These are phyloP conservation scores for Pseudocercospora fuligena DNA, from an alignment of 2,329 filamentous ascomycete genomes.

Conservation along the genomic window DNA sequence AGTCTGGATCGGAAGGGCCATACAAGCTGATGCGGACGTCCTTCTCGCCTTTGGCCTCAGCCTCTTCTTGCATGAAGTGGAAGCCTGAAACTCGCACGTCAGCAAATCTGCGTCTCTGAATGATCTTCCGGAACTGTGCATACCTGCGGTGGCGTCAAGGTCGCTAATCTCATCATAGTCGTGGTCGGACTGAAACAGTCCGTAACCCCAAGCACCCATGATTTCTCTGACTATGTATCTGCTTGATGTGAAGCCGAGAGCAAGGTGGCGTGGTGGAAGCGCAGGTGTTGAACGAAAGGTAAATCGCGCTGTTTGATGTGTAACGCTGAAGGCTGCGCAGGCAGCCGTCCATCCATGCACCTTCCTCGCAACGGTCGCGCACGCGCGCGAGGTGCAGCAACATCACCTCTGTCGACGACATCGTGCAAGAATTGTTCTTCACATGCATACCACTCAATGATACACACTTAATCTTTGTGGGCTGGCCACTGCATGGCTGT, in stretches of 20 bases:
- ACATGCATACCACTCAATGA: background rate
- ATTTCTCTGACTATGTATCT: background rate
- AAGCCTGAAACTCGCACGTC: background rate
- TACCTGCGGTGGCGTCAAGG: background rate
- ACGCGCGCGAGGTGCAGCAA: background rate
- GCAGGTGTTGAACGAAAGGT: no score
- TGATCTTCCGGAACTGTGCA: background rate
- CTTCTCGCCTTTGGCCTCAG: background rate
- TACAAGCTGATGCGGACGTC: background rate
- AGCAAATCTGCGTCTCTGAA: background rate
- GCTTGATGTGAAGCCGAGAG: background rate
- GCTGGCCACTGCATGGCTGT: no score
- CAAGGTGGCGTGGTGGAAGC: background rate
- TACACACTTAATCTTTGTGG: background rate
- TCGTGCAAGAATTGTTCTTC: background rate
- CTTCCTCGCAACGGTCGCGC: background rate
- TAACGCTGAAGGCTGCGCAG: background rate
- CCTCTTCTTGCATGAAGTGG: background rate
- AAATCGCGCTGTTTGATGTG: no score
- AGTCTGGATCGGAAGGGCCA: background rate
- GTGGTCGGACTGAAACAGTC: conserved; percentile 27
- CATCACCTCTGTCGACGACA: background rate
- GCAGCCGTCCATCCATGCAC: background rate
- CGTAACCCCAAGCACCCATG: conserved; percentile 26
- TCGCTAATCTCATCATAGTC: conserved; percentile 16